phyloP scores from a whole-genome alignment of 129 eudicot species.

The Flaveria bidentis region DNA sequence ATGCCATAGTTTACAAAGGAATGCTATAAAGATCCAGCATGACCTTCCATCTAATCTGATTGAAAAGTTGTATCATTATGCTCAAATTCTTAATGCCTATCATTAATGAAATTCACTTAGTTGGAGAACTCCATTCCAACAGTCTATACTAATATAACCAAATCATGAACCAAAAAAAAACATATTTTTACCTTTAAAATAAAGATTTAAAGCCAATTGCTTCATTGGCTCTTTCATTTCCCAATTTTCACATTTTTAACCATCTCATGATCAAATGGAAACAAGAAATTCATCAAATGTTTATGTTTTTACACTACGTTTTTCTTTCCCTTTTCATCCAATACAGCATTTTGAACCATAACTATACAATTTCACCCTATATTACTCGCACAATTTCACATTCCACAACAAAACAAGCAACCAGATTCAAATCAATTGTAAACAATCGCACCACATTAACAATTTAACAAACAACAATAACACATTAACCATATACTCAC shows the following conservation, averaged over 20 bases:
- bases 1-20: background rate
- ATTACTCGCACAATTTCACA: background rate
- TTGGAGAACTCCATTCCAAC: background rate
- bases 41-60: slow-evolving; percentile 9
- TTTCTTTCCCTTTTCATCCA: background rate
- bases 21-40: background rate
- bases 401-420: slow-evolving; percentile 11
- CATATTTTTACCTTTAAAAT: background rate
- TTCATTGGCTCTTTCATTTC: background rate
- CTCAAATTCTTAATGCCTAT: background rate
- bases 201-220: slow-evolving; percentile 13
- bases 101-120: slow-evolving; percentile 3
- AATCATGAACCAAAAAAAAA: background rate
- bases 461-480: no score
- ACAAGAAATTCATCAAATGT: background rate
- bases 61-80: slow-evolving; percentile 9
- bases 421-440: background rate
- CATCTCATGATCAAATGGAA: background rate
- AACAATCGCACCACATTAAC: background rate
- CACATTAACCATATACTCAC: slow-evolving; percentile 17
- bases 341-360: background rate
- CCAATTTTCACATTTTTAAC: slow-evolving; percentile 3
- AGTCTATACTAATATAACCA: background rate
- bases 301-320: background rate
- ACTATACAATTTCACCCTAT: background rate